Base-by-base conservation (phyloP, 164 flowering plant genomes). In the Amborella trichopoda region DNA sequence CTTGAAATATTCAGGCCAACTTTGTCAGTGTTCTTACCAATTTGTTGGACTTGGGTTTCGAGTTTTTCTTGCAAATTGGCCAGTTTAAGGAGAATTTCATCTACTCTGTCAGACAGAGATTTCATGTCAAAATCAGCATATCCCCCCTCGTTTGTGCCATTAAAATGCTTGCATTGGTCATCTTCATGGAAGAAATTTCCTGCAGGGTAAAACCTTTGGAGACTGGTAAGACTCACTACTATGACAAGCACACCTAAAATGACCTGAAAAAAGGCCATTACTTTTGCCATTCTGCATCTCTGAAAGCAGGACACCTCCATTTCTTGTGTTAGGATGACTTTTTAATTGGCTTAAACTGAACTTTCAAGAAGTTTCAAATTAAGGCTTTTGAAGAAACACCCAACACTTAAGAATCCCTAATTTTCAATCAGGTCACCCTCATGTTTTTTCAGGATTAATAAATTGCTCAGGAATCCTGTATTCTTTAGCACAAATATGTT, bases 171-270 rank as follows among this genome's bases (percentile, higher is more conserved):
- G 58, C 95, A 91, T 2, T 76, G 54, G 34, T 81, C 85, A 33
- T 76, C 83, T 23, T 78, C 68, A 20, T 65, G 72, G 39, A 73
- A 20, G 74, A 86, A 77, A 58, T 81, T 81, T 12, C 98, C 95
- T 3, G 79, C 74, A 3, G 78, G 66, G 62, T 81, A 86, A 61
- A 86, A 74, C 49, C 66, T 71, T 16, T 65, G 53, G 28, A 86
- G 73, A 56, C 76, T 81, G 4, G 65, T 65, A 14, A 80, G 24
- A 62, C 90, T 91, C 9, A 80, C 76, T 4, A 74, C 23, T 34
- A 81, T 74, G 17, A 80, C 95, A 28, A 91, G 72, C 42, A 65
- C 70, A 56, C 93, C 96, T 37, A 91, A 46, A 3, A 80, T 12
- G 26, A 86, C 37, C 55, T 91, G 96, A 50, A 78, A 50, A 43